Base-by-base conservation (phyloP, 2,329 filamentous ascomycete species). In the Ophiosphaerella narmari region DNA sequence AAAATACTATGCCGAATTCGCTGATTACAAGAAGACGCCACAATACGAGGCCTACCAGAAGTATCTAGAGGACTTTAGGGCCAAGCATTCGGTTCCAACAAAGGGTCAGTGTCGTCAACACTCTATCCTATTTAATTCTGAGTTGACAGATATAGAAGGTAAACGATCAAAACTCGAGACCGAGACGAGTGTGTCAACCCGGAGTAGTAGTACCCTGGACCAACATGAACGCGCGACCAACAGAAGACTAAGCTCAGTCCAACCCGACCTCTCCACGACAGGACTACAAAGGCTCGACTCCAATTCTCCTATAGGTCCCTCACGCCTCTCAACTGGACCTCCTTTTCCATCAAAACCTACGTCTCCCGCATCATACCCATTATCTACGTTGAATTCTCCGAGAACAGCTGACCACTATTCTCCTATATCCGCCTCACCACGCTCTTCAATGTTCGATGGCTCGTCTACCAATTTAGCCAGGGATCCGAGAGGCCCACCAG, bases 61-160 rank as follows among this genome's bases (percentile, higher is more conserved):
- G 37, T 94, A 94, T 67, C 75, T 93, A 18, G 81, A 84, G 29
- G 89, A 92, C 1, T 93, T 94, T 76, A 91, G 88, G 66, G 83
- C 86, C 40, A 88, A 88, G 67, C 87, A 92, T 59, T 68, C 66
- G 13, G 63, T 64, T 9, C 66, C 68, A 35, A 67, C 62, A 16
- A 70, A 72, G 62, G 71, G 73, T 74, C 50, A 48, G 67, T 60
- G 31, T 14, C 39, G 21, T 24, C 21, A 11, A 23, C 26, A 7
- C 11, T 31, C 24, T 24, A 13, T 8, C n/a, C 14, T 16, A 18
- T 40, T 35, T 51, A 54, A 53, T 48, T 39, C 18, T 38, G 35
- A 48, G 50, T 46, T 66, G 46, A 70, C 63, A 56, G 43, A 33
- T 37, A 44, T 53, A 67, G 74, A 78, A 65, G 73, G 70, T 45